Evolutionary conservation across 2,329 filamentous ascomycete genomes (phyloP).

Genomic region (Aspergillus hortae): DNA sequence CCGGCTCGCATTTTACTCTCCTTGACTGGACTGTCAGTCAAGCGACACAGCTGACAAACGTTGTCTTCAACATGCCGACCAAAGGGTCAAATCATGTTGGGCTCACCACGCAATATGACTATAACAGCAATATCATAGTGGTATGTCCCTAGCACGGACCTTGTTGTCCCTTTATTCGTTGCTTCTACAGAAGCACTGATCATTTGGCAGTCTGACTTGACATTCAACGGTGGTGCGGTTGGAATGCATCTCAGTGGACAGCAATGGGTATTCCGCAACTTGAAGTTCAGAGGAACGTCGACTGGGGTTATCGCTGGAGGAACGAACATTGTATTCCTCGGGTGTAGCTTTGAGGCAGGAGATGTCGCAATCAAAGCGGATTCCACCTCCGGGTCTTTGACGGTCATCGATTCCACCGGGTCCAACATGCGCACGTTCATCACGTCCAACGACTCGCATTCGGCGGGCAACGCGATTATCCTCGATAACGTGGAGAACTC

Average conservation of each 20-base stretch:
- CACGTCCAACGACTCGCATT: conserved; percentile 23
- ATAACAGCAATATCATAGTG: conserved; percentile 25
- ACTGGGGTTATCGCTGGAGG: conserved; percentile 46
- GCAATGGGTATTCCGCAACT: conserved; percentile 42
- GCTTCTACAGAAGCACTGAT: not conserved
- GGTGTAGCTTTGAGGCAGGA: conserved; percentile 21
- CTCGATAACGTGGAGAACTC: conserved; percentile 28
- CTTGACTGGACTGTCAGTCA: conserved; percentile 41
- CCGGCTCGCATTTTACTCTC: conserved; percentile 25
- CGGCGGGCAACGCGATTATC: conserved; percentile 28
- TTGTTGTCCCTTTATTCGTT: not conserved
- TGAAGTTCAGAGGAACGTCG: conserved; percentile 59
- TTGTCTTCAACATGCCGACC: conserved; percentile 35
- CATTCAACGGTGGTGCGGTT: conserved; percentile 26
- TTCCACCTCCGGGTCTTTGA: conserved; percentile 20
- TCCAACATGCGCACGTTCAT: conserved; percentile 14
- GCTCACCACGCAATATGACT: conserved; percentile 28
- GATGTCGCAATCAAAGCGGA: conserved; percentile 23
- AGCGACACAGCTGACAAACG: conserved; percentile 37
- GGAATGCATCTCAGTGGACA: conserved; percentile 31
- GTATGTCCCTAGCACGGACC: conserved; percentile 17
- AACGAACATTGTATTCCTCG: conserved; percentile 24
- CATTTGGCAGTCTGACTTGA: conserved; percentile 21
- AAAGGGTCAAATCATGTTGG: conserved; percentile 31
- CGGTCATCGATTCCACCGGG: conserved; percentile 18